phyloP scores from a whole-genome alignment of 805 yeast species.

The Monosporozyma servazzii region DNA sequence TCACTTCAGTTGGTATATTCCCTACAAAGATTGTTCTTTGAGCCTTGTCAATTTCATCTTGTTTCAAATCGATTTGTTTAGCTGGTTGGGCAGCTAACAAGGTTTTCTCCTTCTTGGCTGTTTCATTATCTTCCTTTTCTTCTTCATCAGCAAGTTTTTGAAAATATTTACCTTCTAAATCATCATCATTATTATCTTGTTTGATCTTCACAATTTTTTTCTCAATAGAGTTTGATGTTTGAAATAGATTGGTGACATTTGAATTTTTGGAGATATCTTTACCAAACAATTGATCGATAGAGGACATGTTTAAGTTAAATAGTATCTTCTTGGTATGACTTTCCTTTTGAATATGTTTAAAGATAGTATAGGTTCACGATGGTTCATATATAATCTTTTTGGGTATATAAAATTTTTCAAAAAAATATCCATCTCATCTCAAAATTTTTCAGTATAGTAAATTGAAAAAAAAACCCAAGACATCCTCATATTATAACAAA shows the following conservation, averaged over 20 bases:
- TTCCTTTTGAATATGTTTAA: neutral
- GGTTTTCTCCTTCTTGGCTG: conserved; percentile 6
- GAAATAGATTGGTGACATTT: neutral
- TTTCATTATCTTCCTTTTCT: conserved; percentile 11
- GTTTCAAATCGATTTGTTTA: conserved; percentile 49
- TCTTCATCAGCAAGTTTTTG: conserved; percentile 37
- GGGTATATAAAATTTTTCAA: neutral
- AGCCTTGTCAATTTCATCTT: conserved; percentile 70
- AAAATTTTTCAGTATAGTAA: neutral
- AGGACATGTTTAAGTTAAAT: neutral
- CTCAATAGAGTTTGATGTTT: neutral
- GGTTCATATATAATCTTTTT: neutral
- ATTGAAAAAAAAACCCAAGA: neutral
- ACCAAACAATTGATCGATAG: conserved; percentile 26
- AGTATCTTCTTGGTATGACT: neutral
- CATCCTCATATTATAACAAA: no score
- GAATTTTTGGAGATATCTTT: neutral
- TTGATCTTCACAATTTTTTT: conserved; percentile 6
- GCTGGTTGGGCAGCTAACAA: conserved; percentile 26
- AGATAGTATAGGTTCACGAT: neutral
- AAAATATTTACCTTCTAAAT: conserved; percentile 47
- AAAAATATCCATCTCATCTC: neutral
- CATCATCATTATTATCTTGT: conserved; percentile 29
- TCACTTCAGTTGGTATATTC: conserved; percentile 58
- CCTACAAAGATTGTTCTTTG: conserved; percentile 84